Evolutionary conservation across 2,329 filamentous ascomycete species (phyloP).

Genomic region (Fusarium algeriense): DNA sequence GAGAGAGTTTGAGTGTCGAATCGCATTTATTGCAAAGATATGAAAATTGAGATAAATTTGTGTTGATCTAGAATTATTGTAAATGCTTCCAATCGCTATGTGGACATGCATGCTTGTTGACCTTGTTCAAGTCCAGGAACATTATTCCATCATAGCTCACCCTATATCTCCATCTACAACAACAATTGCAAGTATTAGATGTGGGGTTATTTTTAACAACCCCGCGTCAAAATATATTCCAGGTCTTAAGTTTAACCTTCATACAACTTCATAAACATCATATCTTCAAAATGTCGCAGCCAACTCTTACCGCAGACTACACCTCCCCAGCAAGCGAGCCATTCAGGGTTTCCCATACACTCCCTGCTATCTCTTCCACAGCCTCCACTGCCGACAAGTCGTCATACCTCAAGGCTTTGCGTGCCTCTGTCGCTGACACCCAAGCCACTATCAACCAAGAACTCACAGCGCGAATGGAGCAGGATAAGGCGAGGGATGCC

Average conservation of each 20-base stretch:
- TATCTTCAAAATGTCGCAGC: conserved; percentile 30
- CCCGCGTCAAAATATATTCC: conserved; percentile 35
- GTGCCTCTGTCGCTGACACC: conserved; percentile 66
- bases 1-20: background rate
- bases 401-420: conserved; percentile 70
- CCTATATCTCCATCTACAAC: conserved; percentile 7
- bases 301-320: conserved; percentile 61
- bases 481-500: conserved; percentile 70
- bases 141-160: background rate
- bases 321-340: conserved; percentile 61
- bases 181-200: background rate
- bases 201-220: conserved; percentile 35
- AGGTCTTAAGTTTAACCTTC: conserved; percentile 4
- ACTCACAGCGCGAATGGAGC: conserved; percentile 79
- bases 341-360: conserved; percentile 58
- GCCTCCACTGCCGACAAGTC: conserved; percentile 63
- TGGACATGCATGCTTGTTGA: background rate
- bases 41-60: too few relatives aligned
- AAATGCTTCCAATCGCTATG: background rate
- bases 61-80: background rate
- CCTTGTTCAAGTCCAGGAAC: background rate
- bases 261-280: background rate
- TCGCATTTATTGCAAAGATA: background rate
- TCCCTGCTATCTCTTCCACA: conserved; percentile 53
- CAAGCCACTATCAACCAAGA: conserved; percentile 77